phyloP scores from a whole-genome alignment of 345 rosid species.

The Linum tenue region DNA sequence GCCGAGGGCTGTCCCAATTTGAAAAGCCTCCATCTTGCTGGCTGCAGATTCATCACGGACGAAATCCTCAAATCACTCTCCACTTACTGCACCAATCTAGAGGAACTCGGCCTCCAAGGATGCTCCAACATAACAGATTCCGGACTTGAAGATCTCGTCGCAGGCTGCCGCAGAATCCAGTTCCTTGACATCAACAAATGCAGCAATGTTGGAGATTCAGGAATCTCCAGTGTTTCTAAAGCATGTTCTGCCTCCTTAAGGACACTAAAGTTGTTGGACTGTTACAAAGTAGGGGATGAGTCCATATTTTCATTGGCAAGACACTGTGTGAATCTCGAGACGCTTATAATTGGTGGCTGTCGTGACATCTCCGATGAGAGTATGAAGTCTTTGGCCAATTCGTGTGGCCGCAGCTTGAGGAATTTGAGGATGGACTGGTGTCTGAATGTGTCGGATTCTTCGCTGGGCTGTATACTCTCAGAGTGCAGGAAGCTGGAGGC shows the following conservation, averaged over 20 bases:
- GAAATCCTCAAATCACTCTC: slow-evolving; percentile 42
- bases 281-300: slow-evolving; percentile 62
- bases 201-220: slow-evolving; percentile 59
- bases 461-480: slow-evolving; percentile 49
- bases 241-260: slow-evolving; percentile 56
- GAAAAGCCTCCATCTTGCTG: slow-evolving; percentile 49
- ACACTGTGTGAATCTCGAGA: slow-evolving; percentile 64
- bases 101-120: slow-evolving; percentile 67
- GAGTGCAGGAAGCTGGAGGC: slow-evolving; percentile 74
- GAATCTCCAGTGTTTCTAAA: slow-evolving; percentile 55
- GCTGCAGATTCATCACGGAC: slow-evolving; percentile 65
- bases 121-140: slow-evolving; percentile 57
- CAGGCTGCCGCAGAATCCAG: slow-evolving; percentile 52
- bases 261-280: slow-evolving; percentile 73
- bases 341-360: slow-evolving; percentile 74
- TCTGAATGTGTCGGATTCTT: slow-evolving; percentile 56
- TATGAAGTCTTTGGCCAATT: slow-evolving; percentile 46
- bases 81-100: slow-evolving; percentile 44
- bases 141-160: slow-evolving; percentile 60
- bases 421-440: slow-evolving; percentile 95
- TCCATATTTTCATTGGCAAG: slow-evolving; percentile 52
- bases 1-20: slow-evolving; percentile 69
- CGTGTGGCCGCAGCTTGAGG: slow-evolving; percentile 57
- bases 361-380: slow-evolving; percentile 58
- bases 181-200: slow-evolving; percentile 74